phyloP scores from a whole-genome alignment of 2,329 filamentous ascomycete species.

The Biscogniauxia mediterranea region DNA sequence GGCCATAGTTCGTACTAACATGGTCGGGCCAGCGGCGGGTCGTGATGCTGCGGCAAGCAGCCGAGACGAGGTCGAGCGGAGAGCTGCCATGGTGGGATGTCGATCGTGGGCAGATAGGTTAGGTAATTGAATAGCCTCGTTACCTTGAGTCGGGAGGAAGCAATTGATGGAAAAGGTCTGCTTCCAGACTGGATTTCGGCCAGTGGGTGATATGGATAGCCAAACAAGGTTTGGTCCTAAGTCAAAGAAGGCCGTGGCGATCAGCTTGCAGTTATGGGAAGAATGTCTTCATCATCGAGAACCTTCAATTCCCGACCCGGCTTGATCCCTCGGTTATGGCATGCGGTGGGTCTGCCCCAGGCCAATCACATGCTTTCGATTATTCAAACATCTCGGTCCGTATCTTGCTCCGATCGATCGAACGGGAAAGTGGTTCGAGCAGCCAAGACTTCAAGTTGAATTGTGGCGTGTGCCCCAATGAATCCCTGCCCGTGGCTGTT shows the following conservation, averaged over 20 bases:
- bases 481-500: background rate
- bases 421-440: background rate
- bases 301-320: slow-evolving; percentile 24
- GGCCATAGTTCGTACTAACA: slow-evolving; percentile 53
- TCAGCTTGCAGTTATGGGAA: background rate
- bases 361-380: slow-evolving; percentile 30
- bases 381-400: slow-evolving; percentile 30
- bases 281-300: slow-evolving; percentile 31
- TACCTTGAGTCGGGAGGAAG: background rate
- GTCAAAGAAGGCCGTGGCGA: slow-evolving; percentile 22
- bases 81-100: slow-evolving; percentile 54
- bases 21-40: slow-evolving; percentile 38
- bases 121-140: slow-evolving; percentile 6
- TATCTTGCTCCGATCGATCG: slow-evolving; percentile 15
- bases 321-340: slow-evolving; percentile 31
- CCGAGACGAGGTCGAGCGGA: slow-evolving; percentile 56
- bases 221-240: slow-evolving; percentile 11
- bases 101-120: slow-evolving; percentile 1
- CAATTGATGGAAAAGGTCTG: background rate
- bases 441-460: background rate
- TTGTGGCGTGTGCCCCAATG: slow-evolving; percentile 8
- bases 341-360: slow-evolving; percentile 8
- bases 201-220: slow-evolving; percentile 3
- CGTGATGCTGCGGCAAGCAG: slow-evolving; percentile 47
- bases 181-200: slow-evolving; percentile 1